phyloP scores from a whole-genome alignment of 768 basidiomycete genomes.

The Grammothele lineata region DNA sequence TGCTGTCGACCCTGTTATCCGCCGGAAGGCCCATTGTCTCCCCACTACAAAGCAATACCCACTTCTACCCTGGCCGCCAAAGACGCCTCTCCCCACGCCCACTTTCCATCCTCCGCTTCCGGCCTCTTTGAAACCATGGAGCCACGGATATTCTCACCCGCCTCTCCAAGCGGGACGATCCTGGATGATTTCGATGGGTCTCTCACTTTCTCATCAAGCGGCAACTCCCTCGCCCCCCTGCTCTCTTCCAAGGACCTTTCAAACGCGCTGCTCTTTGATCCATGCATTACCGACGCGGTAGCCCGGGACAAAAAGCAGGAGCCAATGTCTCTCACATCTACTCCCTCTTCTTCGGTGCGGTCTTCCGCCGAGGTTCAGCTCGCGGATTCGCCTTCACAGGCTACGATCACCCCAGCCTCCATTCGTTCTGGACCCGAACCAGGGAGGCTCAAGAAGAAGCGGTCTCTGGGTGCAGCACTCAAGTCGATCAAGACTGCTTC shows the following conservation, averaged over 20 bases:
- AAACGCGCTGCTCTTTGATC: slow-evolving; percentile 2
- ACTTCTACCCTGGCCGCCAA: slow-evolving; percentile 6
- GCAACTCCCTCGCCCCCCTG: slow-evolving; percentile 8
- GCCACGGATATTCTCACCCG: slow-evolving; percentile 8
- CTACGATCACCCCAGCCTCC: slow-evolving; percentile 7
- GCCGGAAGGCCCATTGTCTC: slow-evolving; percentile 9
- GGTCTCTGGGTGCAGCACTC: slow-evolving; percentile 10
- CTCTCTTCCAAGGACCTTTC: slow-evolving; percentile 1
- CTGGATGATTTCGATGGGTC: slow-evolving; percentile 1
- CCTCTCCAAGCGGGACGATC: slow-evolving; percentile 1
- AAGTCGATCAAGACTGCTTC: slow-evolving; percentile 8
- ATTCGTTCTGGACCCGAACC: not conserved
- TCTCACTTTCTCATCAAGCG: too few relatives aligned
- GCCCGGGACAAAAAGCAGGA: not conserved
- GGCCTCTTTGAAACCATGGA: slow-evolving; percentile 10
- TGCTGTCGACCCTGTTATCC: too few relatives aligned
- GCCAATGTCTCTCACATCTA: not conserved
- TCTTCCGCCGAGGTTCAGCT: slow-evolving; percentile 7
- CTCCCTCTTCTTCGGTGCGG: slow-evolving; percentile 3
- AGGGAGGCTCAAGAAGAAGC: slow-evolving; percentile 11
- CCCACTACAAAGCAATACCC: slow-evolving; percentile 10
- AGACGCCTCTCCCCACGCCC: not conserved
- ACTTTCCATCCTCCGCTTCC: slow-evolving; percentile 2
- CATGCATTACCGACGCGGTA: slow-evolving; percentile 5
- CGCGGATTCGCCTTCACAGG: slow-evolving; percentile 2